Evolutionary conservation across 75 land plant genomes (phyloP).

Genomic region (Sequoia sempervirens): DNA sequence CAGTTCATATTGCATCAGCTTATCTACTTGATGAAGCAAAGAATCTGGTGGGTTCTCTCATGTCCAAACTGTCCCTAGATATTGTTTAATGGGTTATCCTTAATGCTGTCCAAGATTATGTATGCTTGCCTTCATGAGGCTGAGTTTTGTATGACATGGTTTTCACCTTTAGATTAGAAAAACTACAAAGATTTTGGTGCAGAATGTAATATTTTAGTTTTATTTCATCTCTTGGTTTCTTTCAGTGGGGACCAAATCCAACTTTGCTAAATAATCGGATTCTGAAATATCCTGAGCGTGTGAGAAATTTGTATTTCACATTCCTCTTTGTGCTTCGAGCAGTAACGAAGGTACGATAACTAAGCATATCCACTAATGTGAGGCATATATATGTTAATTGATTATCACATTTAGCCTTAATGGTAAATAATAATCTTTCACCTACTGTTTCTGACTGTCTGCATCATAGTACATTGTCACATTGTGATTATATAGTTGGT

Average conservation of each 20-base stretch:
- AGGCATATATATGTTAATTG: not conserved
- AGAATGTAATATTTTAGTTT: not conserved
- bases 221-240: not conserved
- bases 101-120: not conserved
- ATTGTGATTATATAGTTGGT: too few species aligned
- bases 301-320: conserved; percentile 84
- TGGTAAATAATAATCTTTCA: not conserved
- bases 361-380: not conserved
- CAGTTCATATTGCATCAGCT: conserved; percentile 87
- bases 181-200: not conserved
- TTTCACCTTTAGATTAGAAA: not conserved
- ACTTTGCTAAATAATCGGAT: conserved; percentile 75
- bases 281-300: conserved; percentile 74
- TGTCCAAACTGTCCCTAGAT: not conserved
- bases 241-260: conserved; percentile 84
- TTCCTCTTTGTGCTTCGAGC: conserved; percentile 90
- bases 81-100: not conserved
- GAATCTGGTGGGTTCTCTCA: conserved; percentile 30
- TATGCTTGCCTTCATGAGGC: not conserved
- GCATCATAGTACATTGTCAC: too few species aligned
- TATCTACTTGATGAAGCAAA: conserved; percentile 81
- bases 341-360: conserved; percentile 53
- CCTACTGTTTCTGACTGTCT: not conserved
- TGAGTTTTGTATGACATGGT: not conserved
- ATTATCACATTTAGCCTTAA: not conserved